Percentiles rank a stretch among this genome's conserved stretches.
phyloP scores from a whole-genome alignment of 2,329 filamentous ascomycete genomes.

The Trichoderma sp. region DNA sequence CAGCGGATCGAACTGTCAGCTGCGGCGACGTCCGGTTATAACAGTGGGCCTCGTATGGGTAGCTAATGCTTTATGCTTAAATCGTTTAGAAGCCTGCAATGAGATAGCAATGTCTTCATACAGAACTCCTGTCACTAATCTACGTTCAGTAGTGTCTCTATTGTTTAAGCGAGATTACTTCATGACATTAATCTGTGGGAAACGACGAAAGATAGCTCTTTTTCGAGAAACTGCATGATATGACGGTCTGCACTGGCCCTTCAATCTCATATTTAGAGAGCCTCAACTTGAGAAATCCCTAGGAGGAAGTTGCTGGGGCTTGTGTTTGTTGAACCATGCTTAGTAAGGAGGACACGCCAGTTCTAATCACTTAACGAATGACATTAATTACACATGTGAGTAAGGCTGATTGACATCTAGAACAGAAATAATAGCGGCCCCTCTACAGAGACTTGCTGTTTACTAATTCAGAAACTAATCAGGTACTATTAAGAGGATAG shows the following conservation, averaged over 20 bases:
- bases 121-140: neutral
- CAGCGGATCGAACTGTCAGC: neutral
- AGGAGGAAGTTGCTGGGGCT: neutral
- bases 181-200: neutral
- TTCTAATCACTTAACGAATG: neutral
- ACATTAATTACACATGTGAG: neutral
- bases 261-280: neutral
- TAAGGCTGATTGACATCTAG: neutral
- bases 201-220: neutral
- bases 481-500: neutral
- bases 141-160: neutral
- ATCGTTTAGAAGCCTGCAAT: neutral
- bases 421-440: neutral
- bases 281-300: neutral
- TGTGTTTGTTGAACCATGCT: neutral
- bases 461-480: neutral
- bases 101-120: neutral
- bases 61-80: conserved; percentile 2
- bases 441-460: neutral
- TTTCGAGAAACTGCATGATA: neutral
- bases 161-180: neutral
- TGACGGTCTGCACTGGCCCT: neutral
- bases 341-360: neutral
- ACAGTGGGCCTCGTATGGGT: neutral
- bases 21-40: neutral